A percentile compares a stretch with the other conserved stretches of the same genome.
These are phyloP conservation scores for Metschnikowia peoriensis DNA, from an alignment of 805 yeast genomes.

Conservation along the genomic window DNA sequence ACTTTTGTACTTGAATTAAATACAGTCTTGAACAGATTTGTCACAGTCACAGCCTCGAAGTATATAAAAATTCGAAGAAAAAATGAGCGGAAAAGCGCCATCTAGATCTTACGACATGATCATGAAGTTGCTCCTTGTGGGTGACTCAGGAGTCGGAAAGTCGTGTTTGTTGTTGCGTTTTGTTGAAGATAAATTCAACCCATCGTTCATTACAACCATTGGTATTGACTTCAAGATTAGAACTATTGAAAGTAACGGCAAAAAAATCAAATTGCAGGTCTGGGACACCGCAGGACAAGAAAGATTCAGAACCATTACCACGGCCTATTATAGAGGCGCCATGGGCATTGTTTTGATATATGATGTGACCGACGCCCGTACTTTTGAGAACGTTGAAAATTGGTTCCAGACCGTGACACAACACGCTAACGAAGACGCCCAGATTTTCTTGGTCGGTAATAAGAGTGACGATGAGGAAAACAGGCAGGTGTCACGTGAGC, in stretches of 20 bases:
- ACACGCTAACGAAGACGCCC: constrained; percentile 96
- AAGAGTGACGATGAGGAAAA: constrained; percentile 88
- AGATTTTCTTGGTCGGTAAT: constrained; percentile 90
- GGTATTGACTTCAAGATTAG: constrained; percentile 98
- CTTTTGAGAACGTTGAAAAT: constrained; percentile 87
- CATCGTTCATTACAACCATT: constrained; percentile 94
- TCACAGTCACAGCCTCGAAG: constrained; percentile 1
- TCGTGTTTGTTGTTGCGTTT: constrained; percentile 89
- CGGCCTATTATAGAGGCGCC: constrained; percentile 90
- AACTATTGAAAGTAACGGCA: constrained; percentile 90
- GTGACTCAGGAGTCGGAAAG: constrained; percentile 88
- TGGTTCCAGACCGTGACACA: constrained; percentile 97
- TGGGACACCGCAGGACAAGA: constrained; percentile 99
- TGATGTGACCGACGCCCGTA: constrained; percentile 85
- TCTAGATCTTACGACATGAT: constrained; percentile 84
- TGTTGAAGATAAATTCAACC: constrained; percentile 95
- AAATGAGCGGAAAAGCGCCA: constrained; percentile 59
- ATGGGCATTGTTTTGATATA: constrained; percentile 83
- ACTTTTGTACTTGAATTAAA: neutral
- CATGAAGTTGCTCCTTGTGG: constrained; percentile 88
- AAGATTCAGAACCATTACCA: constrained; percentile 88
- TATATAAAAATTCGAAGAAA: neutral
- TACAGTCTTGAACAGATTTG: neutral
- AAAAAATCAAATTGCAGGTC: constrained; percentile 88
- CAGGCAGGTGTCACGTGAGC: constrained; percentile 84